Conservation (phyloP, 805 yeast genomes). For the Kodamaea laetipori region DNA sequence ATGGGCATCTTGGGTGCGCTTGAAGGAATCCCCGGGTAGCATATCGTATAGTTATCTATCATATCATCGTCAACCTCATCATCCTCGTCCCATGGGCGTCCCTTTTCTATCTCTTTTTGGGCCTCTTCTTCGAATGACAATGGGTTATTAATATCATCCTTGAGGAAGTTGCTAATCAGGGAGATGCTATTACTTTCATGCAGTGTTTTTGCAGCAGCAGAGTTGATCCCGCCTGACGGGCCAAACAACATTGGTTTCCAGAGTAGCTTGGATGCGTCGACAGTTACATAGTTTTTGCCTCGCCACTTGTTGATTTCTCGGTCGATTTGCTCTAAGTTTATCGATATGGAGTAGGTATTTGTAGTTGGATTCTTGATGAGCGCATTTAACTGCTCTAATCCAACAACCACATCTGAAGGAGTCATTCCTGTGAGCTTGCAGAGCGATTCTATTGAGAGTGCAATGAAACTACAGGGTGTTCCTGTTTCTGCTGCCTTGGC, state of each 20-base stretch:
- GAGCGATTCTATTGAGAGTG: conserved; percentile 59
- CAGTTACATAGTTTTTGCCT: conserved; percentile 49
- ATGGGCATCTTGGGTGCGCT: neutral
- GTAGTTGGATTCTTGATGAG: conserved; percentile 50
- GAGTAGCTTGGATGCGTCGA: conserved; percentile 57
- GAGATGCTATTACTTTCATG: conserved; percentile 49
- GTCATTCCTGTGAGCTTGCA: conserved; percentile 81
- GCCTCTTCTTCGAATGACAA: conserved; percentile 61
- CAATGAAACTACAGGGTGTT: neutral
- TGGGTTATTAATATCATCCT: conserved; percentile 69
- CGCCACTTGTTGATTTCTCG: conserved; percentile 52
- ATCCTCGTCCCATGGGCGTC: conserved; percentile 15
- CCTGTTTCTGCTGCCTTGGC: conserved; percentile 2
- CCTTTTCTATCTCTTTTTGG: conserved; percentile 45
- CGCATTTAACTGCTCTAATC: conserved; percentile 74
- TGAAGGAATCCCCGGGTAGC: conserved; percentile 38
- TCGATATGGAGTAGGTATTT: conserved; percentile 52
- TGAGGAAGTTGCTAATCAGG: conserved; percentile 57
- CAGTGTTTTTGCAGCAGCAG: conserved; percentile 45
- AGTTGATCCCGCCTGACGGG: conserved; percentile 82
- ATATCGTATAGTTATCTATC: conserved; percentile 30
- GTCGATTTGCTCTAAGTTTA: conserved; percentile 50
- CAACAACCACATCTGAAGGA: conserved; percentile 82
- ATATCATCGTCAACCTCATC: conserved; percentile 11
- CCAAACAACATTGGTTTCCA: conserved; percentile 89